Evolutionary conservation across 129 eudicot species (phyloP), one percentile per base, ranked within the genome.

Genomic region (Apium graveolens): DNA sequence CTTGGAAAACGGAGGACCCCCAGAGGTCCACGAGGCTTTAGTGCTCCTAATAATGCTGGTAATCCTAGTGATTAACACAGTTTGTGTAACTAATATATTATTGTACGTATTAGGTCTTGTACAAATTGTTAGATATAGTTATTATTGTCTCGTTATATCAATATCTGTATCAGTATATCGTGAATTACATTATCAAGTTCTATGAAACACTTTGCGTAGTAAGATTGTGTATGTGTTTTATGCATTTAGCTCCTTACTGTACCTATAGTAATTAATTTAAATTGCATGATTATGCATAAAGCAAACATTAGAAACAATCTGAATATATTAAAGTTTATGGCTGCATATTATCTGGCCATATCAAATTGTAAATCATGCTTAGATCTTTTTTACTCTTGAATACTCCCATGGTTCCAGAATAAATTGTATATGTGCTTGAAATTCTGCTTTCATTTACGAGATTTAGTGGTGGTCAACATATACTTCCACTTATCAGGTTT

Each of bases 1-100:
- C 87, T 80, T 68, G 95, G 86, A 70, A 90, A 91, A 83, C 82
- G 89, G 89, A 79, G 89, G 55, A 46, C 66, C 68, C 78, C 90
- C 75, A 86, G 78, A 38, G 90, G 94, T 20, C 85, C 85, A 43
- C 76, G 83, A 39, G 84, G 89, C 73, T 75, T 78, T 32, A 80
- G 78, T 44, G 81, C 84, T 80, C 88, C 90, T 26, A 84, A 41
- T 71, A 78, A 31, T 78, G 37, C 78, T 57, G 85, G 85, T 83
- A 81, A 37, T 70, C 13, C 37, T 20, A 35, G 31, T 74, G 11
- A 74, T 20, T 44, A 73, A 26, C 14, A n/a, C 55, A 43, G 17
- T 14, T 45, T 42, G 5, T 18, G 17, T 26, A 44, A 37, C 14
- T 24, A 41, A 43, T 46, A 11, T 32, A 17, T 14, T 11, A 17